Evolutionary conservation across 73 alveolate genomes (phyloP).

Genomic region (Uronychia setigera): DNA sequence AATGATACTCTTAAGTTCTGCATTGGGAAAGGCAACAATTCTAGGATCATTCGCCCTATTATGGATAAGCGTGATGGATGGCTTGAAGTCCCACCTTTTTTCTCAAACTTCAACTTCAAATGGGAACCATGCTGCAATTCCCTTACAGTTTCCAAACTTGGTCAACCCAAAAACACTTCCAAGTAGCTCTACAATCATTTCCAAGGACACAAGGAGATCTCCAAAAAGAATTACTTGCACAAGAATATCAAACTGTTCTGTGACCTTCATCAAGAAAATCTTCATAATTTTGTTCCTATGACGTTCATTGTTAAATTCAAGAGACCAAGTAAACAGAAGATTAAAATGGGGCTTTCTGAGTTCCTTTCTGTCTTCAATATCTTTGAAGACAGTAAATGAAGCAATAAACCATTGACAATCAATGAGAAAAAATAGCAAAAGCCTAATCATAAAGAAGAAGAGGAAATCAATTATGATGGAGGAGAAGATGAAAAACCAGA

Average conservation of each 20-base stretch:
- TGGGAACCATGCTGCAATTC: background rate
- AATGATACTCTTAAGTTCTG: background rate
- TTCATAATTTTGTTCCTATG: background rate
- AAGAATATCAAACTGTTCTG: background rate
- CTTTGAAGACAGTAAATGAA: background rate
- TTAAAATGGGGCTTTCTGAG: background rate
- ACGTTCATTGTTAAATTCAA: background rate
- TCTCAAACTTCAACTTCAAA: background rate
- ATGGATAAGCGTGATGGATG: background rate
- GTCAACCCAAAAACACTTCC: background rate
- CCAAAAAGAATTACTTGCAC: background rate
- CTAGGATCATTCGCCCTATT: background rate
- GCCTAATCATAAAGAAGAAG: background rate
- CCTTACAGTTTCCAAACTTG: background rate
- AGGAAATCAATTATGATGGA: background rate
- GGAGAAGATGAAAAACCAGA: background rate
- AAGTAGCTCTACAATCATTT: background rate
- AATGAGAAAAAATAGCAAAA: no score
- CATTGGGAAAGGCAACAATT: background rate
- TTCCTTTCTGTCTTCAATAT: background rate
- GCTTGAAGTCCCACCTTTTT: constrained; percentile 1
- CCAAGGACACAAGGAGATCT: background rate
- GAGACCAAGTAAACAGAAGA: background rate
- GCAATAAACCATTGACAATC: background rate
- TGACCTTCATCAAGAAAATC: background rate